phyloP scores from a whole-genome alignment of 352 stramenopile species.

The Pythium guiyangense region DNA sequence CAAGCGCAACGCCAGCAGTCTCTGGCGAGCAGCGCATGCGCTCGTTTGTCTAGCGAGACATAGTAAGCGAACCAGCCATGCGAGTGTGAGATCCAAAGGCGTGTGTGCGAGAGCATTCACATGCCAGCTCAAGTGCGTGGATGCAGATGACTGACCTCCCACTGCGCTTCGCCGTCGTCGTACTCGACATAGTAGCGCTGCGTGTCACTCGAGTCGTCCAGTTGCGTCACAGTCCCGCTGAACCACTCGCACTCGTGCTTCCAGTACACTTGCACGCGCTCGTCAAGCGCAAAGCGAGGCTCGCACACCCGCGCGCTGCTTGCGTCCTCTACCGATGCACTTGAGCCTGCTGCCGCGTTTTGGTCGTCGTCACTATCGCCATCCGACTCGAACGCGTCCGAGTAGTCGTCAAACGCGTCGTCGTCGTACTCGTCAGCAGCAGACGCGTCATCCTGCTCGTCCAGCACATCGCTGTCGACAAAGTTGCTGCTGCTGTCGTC shows the following conservation, averaged over 20 bases:
- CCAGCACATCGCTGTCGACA: not conserved
- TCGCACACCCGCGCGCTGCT: too few species aligned
- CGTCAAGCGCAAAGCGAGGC: conserved; percentile 10
- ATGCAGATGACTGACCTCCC: conserved; percentile 23
- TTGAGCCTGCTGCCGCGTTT: not conserved
- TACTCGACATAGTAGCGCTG: conserved; percentile 33
- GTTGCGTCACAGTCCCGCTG: conserved; percentile 15
- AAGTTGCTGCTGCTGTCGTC: conserved; percentile 3
- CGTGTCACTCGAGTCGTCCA: conserved; percentile 2
- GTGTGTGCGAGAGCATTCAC: not conserved
- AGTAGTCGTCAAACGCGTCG: conserved; percentile 48
- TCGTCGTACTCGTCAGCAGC: conserved; percentile 23
- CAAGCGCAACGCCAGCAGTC: conserved; percentile 1
- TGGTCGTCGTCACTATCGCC: not conserved
- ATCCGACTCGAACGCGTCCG: conserved; percentile 37
- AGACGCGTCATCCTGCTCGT: not conserved
- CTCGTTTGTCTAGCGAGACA: not conserved
- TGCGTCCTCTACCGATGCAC: not conserved
- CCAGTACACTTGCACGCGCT: conserved; percentile 46
- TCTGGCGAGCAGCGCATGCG: conserved; percentile 11
- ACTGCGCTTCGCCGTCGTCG: conserved; percentile 41
- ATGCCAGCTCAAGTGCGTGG: not conserved
- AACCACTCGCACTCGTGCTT: conserved; percentile 43
- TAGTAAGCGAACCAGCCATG: conserved; percentile 1
- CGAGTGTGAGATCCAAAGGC: too few species aligned